phyloP scores from a whole-genome alignment of 1,284 basidiomycete genomes.

The Irpex sp. region DNA sequence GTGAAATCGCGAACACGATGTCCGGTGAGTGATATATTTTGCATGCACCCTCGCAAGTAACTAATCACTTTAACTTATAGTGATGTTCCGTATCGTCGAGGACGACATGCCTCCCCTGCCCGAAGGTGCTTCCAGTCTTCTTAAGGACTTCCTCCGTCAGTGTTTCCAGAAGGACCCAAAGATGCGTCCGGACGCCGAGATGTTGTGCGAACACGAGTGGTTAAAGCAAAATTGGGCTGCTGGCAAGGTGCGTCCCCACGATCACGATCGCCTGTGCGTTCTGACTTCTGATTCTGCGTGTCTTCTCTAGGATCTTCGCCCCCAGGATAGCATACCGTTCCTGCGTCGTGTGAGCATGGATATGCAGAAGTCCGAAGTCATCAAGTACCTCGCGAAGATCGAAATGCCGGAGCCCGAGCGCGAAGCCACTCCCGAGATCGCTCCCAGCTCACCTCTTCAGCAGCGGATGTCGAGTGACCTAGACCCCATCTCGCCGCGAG shows the following conservation, averaged over 20 bases:
- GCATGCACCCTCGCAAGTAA: background rate
- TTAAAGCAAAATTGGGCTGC: conserved; percentile 76
- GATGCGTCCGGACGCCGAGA: conserved; percentile 76
- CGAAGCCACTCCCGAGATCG: conserved; percentile 34
- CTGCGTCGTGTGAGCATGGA: conserved; percentile 86
- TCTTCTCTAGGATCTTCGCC: conserved; percentile 64
- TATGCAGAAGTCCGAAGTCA: conserved; percentile 65
- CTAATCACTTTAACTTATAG: conserved; percentile 33
- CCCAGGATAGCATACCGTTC: conserved; percentile 93
- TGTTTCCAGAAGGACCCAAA: conserved; percentile 90
- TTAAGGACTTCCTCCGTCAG: conserved; percentile 74
- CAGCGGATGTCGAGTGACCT: conserved; percentile 37
- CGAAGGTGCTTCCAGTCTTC: conserved; percentile 65
- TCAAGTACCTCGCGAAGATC: conserved; percentile 47
- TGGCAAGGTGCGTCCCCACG: conserved; percentile 53
- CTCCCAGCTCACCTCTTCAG: conserved; percentile 21
- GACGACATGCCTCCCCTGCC: conserved; percentile 87
- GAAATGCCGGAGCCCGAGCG: conserved; percentile 45
- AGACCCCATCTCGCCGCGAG: conserved; percentile 52
- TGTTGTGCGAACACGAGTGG: conserved; percentile 89
- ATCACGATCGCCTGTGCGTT: background rate
- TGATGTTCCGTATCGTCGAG: conserved; percentile 96
- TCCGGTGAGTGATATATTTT: conserved; percentile 47
- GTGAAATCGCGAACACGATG: conserved; percentile 83
- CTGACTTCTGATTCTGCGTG: background rate